Conservation (phyloP, 169 alveolate species). For the Plasmodium gonderi region DNA sequence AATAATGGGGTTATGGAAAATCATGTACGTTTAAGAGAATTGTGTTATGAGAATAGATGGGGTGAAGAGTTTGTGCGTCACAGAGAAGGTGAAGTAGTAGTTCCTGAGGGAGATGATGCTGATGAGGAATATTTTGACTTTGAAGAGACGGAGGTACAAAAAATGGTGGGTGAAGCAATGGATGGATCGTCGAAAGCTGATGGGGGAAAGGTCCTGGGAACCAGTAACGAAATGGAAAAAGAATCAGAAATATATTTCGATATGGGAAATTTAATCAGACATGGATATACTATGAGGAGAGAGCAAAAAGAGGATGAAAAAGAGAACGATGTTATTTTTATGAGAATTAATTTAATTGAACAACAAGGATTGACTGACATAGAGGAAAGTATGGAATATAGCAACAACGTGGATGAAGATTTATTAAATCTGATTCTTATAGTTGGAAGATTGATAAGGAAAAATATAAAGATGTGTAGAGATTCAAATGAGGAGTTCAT, state of each 20-base stretch:
- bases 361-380: neutral
- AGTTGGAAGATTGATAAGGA: slow-evolving; percentile 8
- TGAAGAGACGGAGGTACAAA: neutral
- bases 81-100: neutral
- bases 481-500: neutral
- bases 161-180: neutral
- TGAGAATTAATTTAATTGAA: slow-evolving; percentile 1
- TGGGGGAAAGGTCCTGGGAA: neutral
- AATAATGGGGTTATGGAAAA: neutral
- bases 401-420: slow-evolving; percentile 5
- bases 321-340: neutral
- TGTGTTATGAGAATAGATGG: neutral
- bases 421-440: neutral
- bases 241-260: neutral
- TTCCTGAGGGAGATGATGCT: neutral
- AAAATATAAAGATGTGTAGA: neutral
- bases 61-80: neutral
- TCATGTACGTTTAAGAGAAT: neutral
- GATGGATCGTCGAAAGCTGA: neutral
- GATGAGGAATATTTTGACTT: neutral
- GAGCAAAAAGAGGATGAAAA: neutral
- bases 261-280: neutral
- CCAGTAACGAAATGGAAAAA: neutral
- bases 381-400: neutral
- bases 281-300: neutral